Base-by-base conservation (phyloP, 140 eudicot species). In the Erigeron philadelphicus region DNA sequence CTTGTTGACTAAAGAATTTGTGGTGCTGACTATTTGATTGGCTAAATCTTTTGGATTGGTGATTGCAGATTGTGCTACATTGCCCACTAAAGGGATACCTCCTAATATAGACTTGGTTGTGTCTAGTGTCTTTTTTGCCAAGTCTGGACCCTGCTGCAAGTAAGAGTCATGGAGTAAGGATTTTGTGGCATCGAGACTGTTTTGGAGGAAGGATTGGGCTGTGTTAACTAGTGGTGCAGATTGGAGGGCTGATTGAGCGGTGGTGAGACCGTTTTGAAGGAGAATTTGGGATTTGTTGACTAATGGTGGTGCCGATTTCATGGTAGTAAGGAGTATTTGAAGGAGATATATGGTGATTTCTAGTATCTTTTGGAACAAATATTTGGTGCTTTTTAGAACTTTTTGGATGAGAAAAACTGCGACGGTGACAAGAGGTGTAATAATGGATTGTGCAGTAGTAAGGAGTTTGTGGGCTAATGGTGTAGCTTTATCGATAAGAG, bases 401-500 rank as follows among this genome's bases (percentile, higher is more conserved):
- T 46, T 11, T n/a, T 46, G 53, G 41, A 66, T 11, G 56, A 72
- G 55, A 44, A 48, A 72, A 19, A 72, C 50, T 8, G 44, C 10
- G 46, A 46, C 41, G 54, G 71, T 62, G 55, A 72, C 52, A 13
- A 41, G 54, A 0, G 77, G 77, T 38, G 23, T 40, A 10, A 41
- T 17, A 44, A 72, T 1, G 35, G 77, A 12, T 47, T 49, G 25
- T 41, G 52, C 18, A 11, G n/a, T 50, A n/a, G 25, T 52, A 12
- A 72, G 10, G 48, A 63, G 31, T 64, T 18, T 25, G 0, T 64
- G 21, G 57, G 50, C 64, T 49, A 59, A 21, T 48, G 80, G 63
- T 60, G 81, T 75, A 50, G 78, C 72, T 71, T 67, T 17, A 68
- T 75, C 61, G 62, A 75, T 46, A 40, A 79, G 49, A 40, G 57